These are phyloP conservation scores for Ustilago bromivora DNA, from an alignment of 1,284 basidiomycete genomes.

Conservation along the genomic window DNA sequence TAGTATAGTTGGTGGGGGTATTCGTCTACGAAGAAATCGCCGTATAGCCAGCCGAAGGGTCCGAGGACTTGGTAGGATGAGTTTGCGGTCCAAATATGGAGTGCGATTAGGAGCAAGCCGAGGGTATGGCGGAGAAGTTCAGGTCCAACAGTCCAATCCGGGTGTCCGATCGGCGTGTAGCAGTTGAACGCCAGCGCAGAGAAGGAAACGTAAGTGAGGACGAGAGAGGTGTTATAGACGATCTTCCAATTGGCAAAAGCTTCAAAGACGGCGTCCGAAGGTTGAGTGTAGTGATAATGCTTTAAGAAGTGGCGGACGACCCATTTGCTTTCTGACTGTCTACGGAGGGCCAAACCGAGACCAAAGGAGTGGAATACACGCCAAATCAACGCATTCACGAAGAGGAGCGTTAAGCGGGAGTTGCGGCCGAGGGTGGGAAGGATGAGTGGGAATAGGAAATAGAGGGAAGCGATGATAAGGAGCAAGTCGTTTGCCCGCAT, in stretches of 20 bases:
- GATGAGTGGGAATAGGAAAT: constrained; percentile 72
- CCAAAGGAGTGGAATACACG: constrained; percentile 89
- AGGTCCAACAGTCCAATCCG: constrained; percentile 86
- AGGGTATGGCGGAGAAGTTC: constrained; percentile 81
- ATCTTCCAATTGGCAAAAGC: constrained; percentile 95
- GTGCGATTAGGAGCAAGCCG: constrained; percentile 77
- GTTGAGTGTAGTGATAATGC: constrained; percentile 72
- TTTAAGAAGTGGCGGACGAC: constrained; percentile 93
- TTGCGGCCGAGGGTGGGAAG: constrained; percentile 42
- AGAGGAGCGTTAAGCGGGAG: constrained; percentile 76
- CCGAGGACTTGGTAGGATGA: constrained; percentile 94
- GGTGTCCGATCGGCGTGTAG: constrained; percentile 57
- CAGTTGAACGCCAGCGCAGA: constrained; percentile 57
- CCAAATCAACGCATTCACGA: constrained; percentile 86
- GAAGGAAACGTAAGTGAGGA: constrained; percentile 83
- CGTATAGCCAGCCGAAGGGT: constrained; percentile 68
- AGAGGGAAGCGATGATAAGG: constrained; percentile 75
- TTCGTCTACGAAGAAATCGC: constrained; percentile 91
- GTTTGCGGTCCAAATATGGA: constrained; percentile 90
- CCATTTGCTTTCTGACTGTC: constrained; percentile 87
- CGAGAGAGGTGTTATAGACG: constrained; percentile 89
- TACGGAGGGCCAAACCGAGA: constrained; percentile 83
- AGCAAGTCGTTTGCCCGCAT: constrained; percentile 81
- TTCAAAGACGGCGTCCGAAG: constrained; percentile 76
- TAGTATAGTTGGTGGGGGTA: constrained; percentile 92